Percentiles rank a stretch among this genome's conserved stretches.
These are phyloP conservation scores for Porcisia hertigi DNA, from an alignment of 208 protist species.

Conservation along the genomic window DNA sequence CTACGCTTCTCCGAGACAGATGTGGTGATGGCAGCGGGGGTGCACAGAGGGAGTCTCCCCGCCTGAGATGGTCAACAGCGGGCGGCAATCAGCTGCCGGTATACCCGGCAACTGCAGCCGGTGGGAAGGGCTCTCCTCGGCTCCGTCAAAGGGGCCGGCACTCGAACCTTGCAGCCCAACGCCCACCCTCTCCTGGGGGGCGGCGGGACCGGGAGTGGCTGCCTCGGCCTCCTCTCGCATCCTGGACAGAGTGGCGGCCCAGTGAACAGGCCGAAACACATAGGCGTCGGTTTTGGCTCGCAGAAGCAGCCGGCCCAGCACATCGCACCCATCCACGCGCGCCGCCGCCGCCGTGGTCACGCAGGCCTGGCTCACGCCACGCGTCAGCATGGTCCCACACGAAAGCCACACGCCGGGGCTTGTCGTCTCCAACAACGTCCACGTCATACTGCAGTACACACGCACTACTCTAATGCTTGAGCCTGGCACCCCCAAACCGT, in stretches of 20 bases:
- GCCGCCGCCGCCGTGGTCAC: slow-evolving; percentile 13
- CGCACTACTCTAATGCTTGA: slow-evolving; percentile 14
- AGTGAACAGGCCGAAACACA: slow-evolving; percentile 21
- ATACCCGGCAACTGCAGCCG: not conserved
- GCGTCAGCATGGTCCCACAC: slow-evolving; percentile 54
- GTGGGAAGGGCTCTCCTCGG: not conserved
- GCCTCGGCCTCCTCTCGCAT: not conserved
- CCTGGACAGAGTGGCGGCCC: slow-evolving; percentile 4
- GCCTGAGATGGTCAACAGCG: not conserved
- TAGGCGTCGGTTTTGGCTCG: slow-evolving; percentile 12
- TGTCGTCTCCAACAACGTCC: slow-evolving; percentile 40
- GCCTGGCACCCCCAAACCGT: not conserved
- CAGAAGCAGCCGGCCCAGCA: slow-evolving; percentile 43
- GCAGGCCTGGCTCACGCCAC: slow-evolving; percentile 25
- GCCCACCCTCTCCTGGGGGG: not conserved
- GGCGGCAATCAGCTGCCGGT: too few species aligned
- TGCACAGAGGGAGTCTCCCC: not conserved
- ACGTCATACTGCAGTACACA: slow-evolving; percentile 44
- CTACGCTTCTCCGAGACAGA: not conserved
- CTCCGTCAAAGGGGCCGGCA: not conserved
- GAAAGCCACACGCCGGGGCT: slow-evolving; percentile 38
- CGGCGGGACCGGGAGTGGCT: slow-evolving; percentile 2
- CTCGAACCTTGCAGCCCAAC: not conserved
- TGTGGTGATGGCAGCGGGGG: slow-evolving; percentile 1
- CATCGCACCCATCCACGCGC: slow-evolving; percentile 44